phyloP scores from a whole-genome alignment of 1,284 basidiomycete species.

The Fomitopsis schrenkii region DNA sequence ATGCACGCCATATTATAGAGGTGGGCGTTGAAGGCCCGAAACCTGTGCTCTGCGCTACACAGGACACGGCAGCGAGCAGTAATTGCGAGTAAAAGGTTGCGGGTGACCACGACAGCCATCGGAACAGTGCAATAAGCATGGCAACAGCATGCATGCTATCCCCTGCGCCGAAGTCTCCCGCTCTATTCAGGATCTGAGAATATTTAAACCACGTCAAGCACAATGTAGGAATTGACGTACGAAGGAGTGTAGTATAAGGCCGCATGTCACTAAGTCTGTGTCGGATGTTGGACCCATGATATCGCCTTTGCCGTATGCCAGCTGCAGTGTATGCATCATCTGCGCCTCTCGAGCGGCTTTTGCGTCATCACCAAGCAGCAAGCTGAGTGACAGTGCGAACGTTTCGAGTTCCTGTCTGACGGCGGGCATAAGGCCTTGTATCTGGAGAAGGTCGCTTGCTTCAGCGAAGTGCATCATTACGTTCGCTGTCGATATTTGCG shows the following conservation, averaged over 20 bases:
- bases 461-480: slow-evolving; percentile 52
- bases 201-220: not conserved
- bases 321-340: slow-evolving; percentile 59
- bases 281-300: slow-evolving; percentile 53
- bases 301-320: slow-evolving; percentile 54
- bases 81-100: slow-evolving; percentile 66
- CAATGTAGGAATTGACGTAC: slow-evolving; percentile 32
- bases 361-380: slow-evolving; percentile 63
- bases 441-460: slow-evolving; percentile 51
- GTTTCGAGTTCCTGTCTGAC: slow-evolving; percentile 55
- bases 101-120: slow-evolving; percentile 66
- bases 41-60: slow-evolving; percentile 48
- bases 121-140: slow-evolving; percentile 51
- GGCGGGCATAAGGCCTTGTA: slow-evolving; percentile 42
- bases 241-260: slow-evolving; percentile 54
- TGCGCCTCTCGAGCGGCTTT: slow-evolving; percentile 63
- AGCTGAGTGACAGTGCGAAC: slow-evolving; percentile 53
- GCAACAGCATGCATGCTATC: slow-evolving; percentile 50
- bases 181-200: slow-evolving; percentile 52
- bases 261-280: slow-evolving; percentile 59
- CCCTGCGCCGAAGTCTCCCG: slow-evolving; percentile 59
- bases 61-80: slow-evolving; percentile 55
- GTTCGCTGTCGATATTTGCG: slow-evolving; percentile 55
- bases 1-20: slow-evolving; percentile 59
- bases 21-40: slow-evolving; percentile 27